Evolutionary conservation across 2,329 filamentous ascomycete genomes (phyloP), one percentile per base, ranked within the genome.

Genomic region (Pseudopithomyces chartarum): DNA sequence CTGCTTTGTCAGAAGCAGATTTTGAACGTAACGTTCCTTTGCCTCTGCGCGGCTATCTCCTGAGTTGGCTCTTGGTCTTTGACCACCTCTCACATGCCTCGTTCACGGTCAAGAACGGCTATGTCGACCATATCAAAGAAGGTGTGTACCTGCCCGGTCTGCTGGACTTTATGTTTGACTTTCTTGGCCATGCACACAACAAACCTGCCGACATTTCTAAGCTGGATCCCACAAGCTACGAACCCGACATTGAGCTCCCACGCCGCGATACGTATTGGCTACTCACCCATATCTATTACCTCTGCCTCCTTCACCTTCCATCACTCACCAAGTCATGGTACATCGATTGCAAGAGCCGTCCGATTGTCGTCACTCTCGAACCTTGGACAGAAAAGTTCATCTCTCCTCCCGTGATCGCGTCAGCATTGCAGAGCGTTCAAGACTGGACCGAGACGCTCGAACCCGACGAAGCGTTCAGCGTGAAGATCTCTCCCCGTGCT

Each of bases 21-120:
- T 86, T 92, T 20, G 82, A 87, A 5, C 81, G 85, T 15, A 79
- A 72, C 33, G 90, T 93, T 65, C 92, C 92, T 11, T 79, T 86
- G 0, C 71, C 84, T 0, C 81, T 97, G 46, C 86, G 92, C 51
- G 87, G 88, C 10, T 99, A 97, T 68, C 82, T 99, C 2, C 81
- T 97, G 26, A 90, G 91, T 11, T 99, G 95, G 95, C 86, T 91
- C 61, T 81, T 98, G 1, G 83, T 97, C 0, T 98, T 96, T 70
- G 92, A 96, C 65, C 89, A 94, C 43, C 96, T 94, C 70, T 80
- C 82, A 17, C 86, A 87, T 19, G 87, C 92, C 12, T 91, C 93
- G 0, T 89, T 90, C 73, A 91, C 92, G 66, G 87, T 98, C 15
- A 90, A 92, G 64, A 86, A 85, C 56, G 88, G 93, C 67, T 98